Evolutionary conservation across 208 protist genomes (phyloP).

Genomic region (Crithidia brevicula): DNA sequence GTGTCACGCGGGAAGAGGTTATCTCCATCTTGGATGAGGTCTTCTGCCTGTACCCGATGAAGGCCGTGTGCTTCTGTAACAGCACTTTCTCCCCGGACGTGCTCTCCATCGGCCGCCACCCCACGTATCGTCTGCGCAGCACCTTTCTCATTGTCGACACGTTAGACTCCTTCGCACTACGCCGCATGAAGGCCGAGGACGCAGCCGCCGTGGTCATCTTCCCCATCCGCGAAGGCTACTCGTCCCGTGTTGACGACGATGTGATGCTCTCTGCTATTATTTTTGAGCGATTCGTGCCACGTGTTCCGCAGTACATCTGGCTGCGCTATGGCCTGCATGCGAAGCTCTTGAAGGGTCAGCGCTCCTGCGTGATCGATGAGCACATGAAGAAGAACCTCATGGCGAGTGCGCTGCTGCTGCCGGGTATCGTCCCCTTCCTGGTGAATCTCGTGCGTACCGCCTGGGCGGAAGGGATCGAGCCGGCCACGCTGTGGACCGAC

Average conservation of each 20-base stretch:
- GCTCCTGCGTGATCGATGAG: slow-evolving; percentile 73
- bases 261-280: slow-evolving; percentile 84
- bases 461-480: slow-evolving; percentile 54
- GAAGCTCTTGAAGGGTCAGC: slow-evolving; percentile 65
- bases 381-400: slow-evolving; percentile 88
- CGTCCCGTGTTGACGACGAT: slow-evolving; percentile 79
- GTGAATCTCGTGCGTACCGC: slow-evolving; percentile 85
- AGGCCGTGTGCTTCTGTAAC: slow-evolving; percentile 88
- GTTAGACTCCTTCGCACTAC: slow-evolving; percentile 60
- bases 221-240: slow-evolving; percentile 69
- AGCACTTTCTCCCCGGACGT: slow-evolving; percentile 70
- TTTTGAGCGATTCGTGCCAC: slow-evolving; percentile 73
- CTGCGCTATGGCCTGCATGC: slow-evolving; percentile 82
- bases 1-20: slow-evolving; percentile 66
- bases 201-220: slow-evolving; percentile 78
- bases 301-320: slow-evolving; percentile 83
- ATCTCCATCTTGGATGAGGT: slow-evolving; percentile 88
- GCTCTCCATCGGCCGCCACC: slow-evolving; percentile 68
- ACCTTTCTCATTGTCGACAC: slow-evolving; percentile 72
- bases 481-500: slow-evolving; percentile 54
- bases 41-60: slow-evolving; percentile 83
- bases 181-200: slow-evolving; percentile 68
- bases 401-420: slow-evolving; percentile 77
- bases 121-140: slow-evolving; percentile 78
- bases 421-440: slow-evolving; percentile 83